Percentiles rank a stretch among this genome's conserved stretches.
Conservation (phyloP, 2,329 filamentous ascomycete genomes). For the Xylariaceae sp. region DNA sequence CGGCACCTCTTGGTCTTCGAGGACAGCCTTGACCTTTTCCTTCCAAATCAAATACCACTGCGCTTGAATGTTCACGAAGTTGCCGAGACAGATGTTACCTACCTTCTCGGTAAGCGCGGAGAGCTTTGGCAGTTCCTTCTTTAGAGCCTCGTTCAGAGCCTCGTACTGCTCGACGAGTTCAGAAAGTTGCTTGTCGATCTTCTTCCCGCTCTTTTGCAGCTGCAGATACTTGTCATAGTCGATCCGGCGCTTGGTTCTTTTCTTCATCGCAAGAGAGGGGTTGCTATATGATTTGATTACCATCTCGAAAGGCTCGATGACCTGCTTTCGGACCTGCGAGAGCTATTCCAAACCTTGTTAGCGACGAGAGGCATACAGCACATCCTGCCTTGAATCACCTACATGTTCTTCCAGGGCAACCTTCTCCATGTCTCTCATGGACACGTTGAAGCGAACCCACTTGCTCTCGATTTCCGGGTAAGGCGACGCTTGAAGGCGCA, state of each 20-base stretch:
- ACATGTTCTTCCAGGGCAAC: constrained; percentile 82
- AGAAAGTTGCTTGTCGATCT: constrained; percentile 75
- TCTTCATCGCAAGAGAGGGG: constrained; percentile 85
- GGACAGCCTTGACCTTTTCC: constrained; percentile 70
- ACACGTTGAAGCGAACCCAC: constrained; percentile 86
- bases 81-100: constrained; percentile 74
- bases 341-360: constrained; percentile 37
- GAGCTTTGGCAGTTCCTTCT: constrained; percentile 83
- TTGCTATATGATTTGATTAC: constrained; percentile 76
- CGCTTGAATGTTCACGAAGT: constrained; percentile 78
- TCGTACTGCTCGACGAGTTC: constrained; percentile 86
- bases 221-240: constrained; percentile 81
- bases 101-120: constrained; percentile 76
- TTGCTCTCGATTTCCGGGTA: constrained; percentile 87
- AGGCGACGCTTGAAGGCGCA: constrained; percentile 64
- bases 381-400: constrained; percentile 31
- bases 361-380: constrained; percentile 7
- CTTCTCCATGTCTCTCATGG: constrained; percentile 78
- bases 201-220: constrained; percentile 74
- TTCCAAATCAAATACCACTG: constrained; percentile 81
- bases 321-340: constrained; percentile 66
- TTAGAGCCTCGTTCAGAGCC: constrained; percentile 86
- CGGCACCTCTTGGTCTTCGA: constrained; percentile 62
- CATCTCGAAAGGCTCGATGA: constrained; percentile 77
- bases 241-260: constrained; percentile 84